Evolutionary conservation across 2,329 filamentous ascomycete species (phyloP), one percentile per base, ranked within the genome.

Genomic region (Aspergillus pseudoglaucus): DNA sequence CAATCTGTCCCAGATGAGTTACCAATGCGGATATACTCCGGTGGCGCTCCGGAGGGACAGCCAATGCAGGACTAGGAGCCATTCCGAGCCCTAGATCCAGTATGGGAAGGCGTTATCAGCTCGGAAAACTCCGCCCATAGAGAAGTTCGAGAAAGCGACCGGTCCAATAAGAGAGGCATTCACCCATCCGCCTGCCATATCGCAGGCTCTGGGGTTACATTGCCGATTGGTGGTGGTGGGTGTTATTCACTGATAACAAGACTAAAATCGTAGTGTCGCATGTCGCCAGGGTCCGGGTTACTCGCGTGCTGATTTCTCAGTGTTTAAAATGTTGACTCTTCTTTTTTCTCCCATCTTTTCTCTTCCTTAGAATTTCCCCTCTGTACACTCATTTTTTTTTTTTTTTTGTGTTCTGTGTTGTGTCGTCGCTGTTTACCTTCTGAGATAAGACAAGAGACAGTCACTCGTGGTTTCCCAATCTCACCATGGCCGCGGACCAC

Each of bases 401-500:
- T 39, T 8, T 12, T 39, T 39, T 20, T 39, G 17, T 20, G 37
- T 8, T 22, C 18, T 30, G 25, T 30, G 25, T 5, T 30, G 25
- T 30, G 10, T 30, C 10, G 25, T 30, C 25, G 25, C 25, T 30
- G 25, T 30, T 30, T 30, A 30, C 12, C 25, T 30, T 30, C 25
- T 5, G 10, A 30, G 25, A 30, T 30, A 12, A 30, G 25, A 30
- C 25, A 10, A 30, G 22, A 22, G 5, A 22, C 22, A 30, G 10
- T 30, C 25, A 9, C 25, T 30, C 25, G 25, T 30, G 25, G 25
- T 30, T 27, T 30, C 47, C 44, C 46, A 39, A 39, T 53, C 20
- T 32, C 50, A 57, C 48, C n/a, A 58, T 57, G 61, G 59, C 62
- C 51, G 47, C 57, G 50, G 56, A 61, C 46, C 59, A 54, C 47